A percentile compares a stretch with the other conserved stretches of the same genome.
phyloP scores from a whole-genome alignment of 164 flowering plant genomes.

The Magnolia changhungtana region DNA sequence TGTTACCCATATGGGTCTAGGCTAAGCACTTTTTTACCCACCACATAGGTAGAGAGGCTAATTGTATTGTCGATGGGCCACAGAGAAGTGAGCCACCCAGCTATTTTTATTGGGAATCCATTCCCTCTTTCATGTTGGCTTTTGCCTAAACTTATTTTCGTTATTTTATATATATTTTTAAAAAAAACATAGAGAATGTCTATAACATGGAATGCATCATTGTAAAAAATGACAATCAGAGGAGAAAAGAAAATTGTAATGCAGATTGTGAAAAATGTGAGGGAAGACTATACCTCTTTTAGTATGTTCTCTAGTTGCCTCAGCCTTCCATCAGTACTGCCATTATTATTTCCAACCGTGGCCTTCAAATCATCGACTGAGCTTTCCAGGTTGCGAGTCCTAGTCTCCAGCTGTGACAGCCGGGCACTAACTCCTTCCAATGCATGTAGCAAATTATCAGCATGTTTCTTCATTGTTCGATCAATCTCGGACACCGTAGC shows the following conservation, averaged over 20 bases:
- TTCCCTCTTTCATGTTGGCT: too few species aligned
- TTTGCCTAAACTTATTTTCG: too few species aligned
- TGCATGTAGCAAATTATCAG: slow-evolving; percentile 64
- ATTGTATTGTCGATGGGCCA: too few species aligned
- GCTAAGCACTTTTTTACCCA: too few species aligned
- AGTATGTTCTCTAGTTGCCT: slow-evolving; percentile 79
- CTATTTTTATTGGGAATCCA: too few species aligned
- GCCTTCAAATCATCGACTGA: slow-evolving; percentile 83
- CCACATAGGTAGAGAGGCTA: too few species aligned
- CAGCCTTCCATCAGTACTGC: slow-evolving; percentile 78
- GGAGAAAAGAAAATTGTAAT: neutral
- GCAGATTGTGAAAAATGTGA: neutral
- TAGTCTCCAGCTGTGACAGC: slow-evolving; percentile 71
- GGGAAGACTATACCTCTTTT: slow-evolving; percentile 54
- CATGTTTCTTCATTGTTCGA: slow-evolving; percentile 70
- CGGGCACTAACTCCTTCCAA: slow-evolving; percentile 79
- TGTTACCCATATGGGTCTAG: too few species aligned
- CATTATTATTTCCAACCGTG: slow-evolving; percentile 65
- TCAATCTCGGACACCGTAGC: slow-evolving; percentile 66
- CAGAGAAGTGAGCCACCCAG: too few species aligned
- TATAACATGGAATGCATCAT: neutral
- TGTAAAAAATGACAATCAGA: neutral
- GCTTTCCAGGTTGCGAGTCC: slow-evolving; percentile 66
- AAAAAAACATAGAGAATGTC: neutral
- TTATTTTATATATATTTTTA: too few species aligned